phyloP scores from a whole-genome alignment of 2,329 filamentous ascomycete species.

The Aspergillus sergii region DNA sequence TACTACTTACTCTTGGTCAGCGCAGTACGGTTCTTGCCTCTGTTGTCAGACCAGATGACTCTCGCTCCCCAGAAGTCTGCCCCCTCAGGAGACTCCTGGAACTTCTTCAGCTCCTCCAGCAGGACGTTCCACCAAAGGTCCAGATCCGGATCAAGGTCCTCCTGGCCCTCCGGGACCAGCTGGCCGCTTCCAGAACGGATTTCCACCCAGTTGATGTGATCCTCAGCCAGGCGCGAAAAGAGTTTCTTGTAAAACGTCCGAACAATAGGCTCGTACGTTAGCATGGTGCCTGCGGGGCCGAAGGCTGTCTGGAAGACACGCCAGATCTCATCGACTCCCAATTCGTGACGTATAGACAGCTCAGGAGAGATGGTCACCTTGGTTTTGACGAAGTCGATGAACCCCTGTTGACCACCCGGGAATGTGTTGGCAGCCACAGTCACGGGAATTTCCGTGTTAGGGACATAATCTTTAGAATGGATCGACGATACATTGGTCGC shows the following conservation, averaged over 20 bases:
- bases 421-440: constrained; percentile 68
- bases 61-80: constrained; percentile 78
- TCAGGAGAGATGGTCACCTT: constrained; percentile 70
- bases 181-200: constrained; percentile 72
- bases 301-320: constrained; percentile 77
- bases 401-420: constrained; percentile 70
- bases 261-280: constrained; percentile 87
- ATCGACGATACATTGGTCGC: constrained; percentile 52
- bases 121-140: constrained; percentile 68
- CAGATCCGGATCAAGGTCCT: constrained; percentile 65
- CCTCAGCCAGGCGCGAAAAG: constrained; percentile 68
- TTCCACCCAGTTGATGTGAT: constrained; percentile 83
- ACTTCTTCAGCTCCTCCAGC: constrained; percentile 73
- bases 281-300: constrained; percentile 67
- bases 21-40: constrained; percentile 39
- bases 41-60: constrained; percentile 78
- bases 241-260: constrained; percentile 71
- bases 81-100: constrained; percentile 70
- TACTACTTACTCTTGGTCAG: constrained; percentile 13
- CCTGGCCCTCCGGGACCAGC: constrained; percentile 64
- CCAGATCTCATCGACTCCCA: constrained; percentile 83
- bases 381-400: constrained; percentile 72
- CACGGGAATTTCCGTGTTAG: constrained; percentile 60
- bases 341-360: constrained; percentile 77
- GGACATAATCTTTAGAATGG: constrained; percentile 65